phyloP scores from a whole-genome alignment of 306 rosid genomes.

The Dryas drummondii region DNA sequence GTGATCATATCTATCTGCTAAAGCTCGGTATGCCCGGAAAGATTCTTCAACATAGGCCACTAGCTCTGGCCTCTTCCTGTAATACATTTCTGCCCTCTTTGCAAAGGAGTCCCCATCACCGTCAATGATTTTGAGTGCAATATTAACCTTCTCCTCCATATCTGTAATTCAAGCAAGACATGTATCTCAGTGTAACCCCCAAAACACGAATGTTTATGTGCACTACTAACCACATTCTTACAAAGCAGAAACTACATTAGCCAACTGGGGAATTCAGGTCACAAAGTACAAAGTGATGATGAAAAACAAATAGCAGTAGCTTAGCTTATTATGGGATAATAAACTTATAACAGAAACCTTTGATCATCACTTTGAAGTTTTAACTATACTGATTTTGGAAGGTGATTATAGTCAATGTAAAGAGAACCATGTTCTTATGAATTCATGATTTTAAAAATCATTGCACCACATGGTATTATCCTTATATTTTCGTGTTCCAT shows the following conservation, averaged over 20 bases:
- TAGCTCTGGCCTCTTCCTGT: slow-evolving; percentile 77
- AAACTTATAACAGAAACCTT: neutral
- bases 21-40: slow-evolving; percentile 65
- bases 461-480: no score
- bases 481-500: no score
- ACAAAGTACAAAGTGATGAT: neutral
- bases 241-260: neutral
- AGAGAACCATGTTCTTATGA: no score
- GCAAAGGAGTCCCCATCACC: slow-evolving; percentile 81
- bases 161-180: slow-evolving; percentile 43
- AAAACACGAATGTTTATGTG: neutral
- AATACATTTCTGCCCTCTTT: slow-evolving; percentile 94
- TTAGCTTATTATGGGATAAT: neutral
- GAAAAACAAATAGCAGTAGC: neutral
- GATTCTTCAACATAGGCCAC: slow-evolving; percentile 68
- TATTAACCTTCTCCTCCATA: slow-evolving; percentile 75
- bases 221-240: neutral
- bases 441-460: no score
- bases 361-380: neutral
- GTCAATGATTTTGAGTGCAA: slow-evolving; percentile 63
- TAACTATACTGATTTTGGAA: neutral
- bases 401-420: no score
- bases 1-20: slow-evolving; percentile 79
- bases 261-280: neutral
- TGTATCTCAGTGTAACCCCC: neutral